Base-by-base conservation (phyloP, 192 early-diverging fungal species). In the Coemansia sp. region DNA sequence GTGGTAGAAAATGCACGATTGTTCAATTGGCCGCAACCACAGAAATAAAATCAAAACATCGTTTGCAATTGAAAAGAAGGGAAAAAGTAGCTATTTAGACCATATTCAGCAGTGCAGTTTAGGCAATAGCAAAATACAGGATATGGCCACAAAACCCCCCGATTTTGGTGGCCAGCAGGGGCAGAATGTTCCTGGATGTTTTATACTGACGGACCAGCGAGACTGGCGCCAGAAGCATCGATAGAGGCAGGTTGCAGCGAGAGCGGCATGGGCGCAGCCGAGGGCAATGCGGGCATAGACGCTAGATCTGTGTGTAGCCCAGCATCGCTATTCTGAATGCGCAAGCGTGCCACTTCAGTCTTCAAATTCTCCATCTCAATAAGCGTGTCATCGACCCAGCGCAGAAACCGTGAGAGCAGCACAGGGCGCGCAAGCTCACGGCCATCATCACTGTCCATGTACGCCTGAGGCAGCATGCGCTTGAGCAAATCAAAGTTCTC, bases 401-500 rank as follows among this genome's bases (percentile, higher is more conserved):
- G 79, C 66, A 82, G 29, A 57, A 82, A 82, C 10, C 82, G 63
- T 1, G 82, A 69, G 35, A 83, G 66, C 51, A 83, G 43, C 32
- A 83, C 73, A 4, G 82, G 82, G 2, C 82, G 35, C 0, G 82
- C 82, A 47, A 83, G 60, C 61, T 83, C 82, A 14, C 82, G 57
- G 1, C 82, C 82, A 47, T 83, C 82, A 32, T 83, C 82, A 56
- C 76, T 75, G 21, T 65, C 64, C 72, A 83, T 75, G 60, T 79
- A 75, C 38, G 22, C 62, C 24, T 70, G 75, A n/a, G 79, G 79
- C 15, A 82, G 69, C 79, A 82, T 82, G 60, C 79, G 73, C 37
- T 82, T 82, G 54, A 82, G 79, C 50, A 82, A 59, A 15, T 82
- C 79, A 66, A 82, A 82, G 66, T 75, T 82, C 53, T 82, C 79